Conservation (phyloP, 495 filamentous ascomycete species). For the Bacidia gigantensis region DNA sequence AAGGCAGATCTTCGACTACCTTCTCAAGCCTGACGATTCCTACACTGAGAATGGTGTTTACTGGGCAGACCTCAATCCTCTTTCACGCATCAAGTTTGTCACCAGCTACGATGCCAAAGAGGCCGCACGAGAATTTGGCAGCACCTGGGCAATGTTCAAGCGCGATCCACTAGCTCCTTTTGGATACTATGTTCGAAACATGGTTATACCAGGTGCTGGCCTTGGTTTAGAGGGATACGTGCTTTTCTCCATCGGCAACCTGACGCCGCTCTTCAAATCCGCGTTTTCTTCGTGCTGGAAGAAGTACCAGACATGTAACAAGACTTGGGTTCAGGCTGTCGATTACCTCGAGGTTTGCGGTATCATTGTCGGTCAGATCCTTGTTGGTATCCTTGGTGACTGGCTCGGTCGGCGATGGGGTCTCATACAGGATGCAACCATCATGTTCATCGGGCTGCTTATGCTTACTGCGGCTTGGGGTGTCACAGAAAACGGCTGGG, state of each 20-base stretch:
- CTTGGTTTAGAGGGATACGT: constrained; percentile 85
- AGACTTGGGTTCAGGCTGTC: constrained; percentile 61
- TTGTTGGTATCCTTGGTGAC: constrained; percentile 51
- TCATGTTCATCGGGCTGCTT: constrained; percentile 80
- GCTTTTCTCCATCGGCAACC: constrained; percentile 85
- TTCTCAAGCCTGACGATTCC: constrained; percentile 71
- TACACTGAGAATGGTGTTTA: constrained; percentile 70
- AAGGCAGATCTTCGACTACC: constrained; percentile 53
- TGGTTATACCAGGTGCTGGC: constrained; percentile 78
- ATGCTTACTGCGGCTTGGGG: constrained; percentile 86
- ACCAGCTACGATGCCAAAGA: constrained; percentile 51
- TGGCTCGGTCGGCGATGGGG: constrained; percentile 78
- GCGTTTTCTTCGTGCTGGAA: constrained; percentile 66
- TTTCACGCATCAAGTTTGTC: constrained; percentile 57
- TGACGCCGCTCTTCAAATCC: constrained; percentile 58
- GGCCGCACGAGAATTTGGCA: constrained; percentile 43
- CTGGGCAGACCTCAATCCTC: constrained; percentile 70
- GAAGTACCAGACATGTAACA: constrained; percentile 45
- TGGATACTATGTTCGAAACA: constrained; percentile 72
- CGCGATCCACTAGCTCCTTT: constrained; percentile 65
- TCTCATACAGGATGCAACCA: constrained; percentile 79
- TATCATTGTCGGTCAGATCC: constrained; percentile 76
- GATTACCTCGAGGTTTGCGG: constrained; percentile 77
- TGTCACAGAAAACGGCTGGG: constrained; percentile 68
- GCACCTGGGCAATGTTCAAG: constrained; percentile 66